Conservation (phyloP, 805 yeast genomes). For the Starmerella asiatica region DNA sequence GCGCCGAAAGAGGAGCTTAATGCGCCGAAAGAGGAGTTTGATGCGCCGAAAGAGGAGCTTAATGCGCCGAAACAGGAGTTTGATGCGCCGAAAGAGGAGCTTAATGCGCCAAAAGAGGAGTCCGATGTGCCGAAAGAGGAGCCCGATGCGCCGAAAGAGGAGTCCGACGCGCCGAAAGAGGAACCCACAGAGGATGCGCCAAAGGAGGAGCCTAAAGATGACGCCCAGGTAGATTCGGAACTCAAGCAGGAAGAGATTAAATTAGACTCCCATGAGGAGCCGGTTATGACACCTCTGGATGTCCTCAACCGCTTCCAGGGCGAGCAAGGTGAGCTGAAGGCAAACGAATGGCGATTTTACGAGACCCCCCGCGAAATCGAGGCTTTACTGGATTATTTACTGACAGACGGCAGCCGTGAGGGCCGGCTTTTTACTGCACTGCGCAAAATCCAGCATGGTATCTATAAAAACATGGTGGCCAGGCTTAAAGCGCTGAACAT, state of each 20-base stretch:
- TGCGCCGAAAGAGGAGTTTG: background rate
- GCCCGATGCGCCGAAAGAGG: background rate
- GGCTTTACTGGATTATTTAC: constrained; percentile 5
- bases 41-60: background rate
- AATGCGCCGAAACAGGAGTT: background rate
- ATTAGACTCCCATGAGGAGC: too few relatives aligned
- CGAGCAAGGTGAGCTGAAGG: constrained; percentile 2
- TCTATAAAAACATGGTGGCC: background rate
- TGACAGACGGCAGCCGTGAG: constrained; percentile 18
- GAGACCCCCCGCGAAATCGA: constrained; percentile 16
- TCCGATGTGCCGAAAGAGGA: background rate
- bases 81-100: background rate
- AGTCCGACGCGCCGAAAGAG: background rate
- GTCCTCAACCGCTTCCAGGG: constrained; percentile 12
- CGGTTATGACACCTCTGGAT: constrained; percentile 9
- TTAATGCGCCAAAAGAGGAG: background rate
- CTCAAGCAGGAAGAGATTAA: too few relatives aligned
- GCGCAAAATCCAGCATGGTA: constrained; percentile 1
- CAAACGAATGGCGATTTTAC: constrained; percentile 21
- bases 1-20: background rate
- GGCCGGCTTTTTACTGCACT: constrained; percentile 8
- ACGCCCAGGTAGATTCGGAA: too few relatives aligned
- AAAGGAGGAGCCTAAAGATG: background rate
- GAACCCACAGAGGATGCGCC: background rate
- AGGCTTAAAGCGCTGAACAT: background rate